phyloP scores from a whole-genome alignment of 2,329 filamentous ascomycete species.

The Albifimbria verrucaria region DNA sequence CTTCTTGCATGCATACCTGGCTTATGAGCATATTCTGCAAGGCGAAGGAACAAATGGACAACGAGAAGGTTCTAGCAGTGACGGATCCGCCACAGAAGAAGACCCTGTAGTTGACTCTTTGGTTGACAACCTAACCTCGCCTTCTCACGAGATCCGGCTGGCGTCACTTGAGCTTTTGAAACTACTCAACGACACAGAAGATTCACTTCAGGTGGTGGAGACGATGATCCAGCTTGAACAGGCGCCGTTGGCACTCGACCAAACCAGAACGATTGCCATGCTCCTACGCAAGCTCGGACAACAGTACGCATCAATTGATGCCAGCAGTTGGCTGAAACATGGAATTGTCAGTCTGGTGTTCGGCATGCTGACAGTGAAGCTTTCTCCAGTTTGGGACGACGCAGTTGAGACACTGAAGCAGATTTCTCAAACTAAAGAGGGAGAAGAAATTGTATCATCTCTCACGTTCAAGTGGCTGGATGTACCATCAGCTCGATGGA shows the following conservation, averaged over 20 bases:
- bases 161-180: constrained; percentile 70
- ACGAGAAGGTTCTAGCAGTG: constrained; percentile 34
- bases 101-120: constrained; percentile 63
- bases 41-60: constrained; percentile 13
- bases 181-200: constrained; percentile 40
- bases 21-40: constrained; percentile 45
- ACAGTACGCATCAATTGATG: constrained; percentile 56
- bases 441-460: constrained; percentile 69
- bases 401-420: constrained; percentile 71
- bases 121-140: constrained; percentile 69
- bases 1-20: constrained; percentile 62
- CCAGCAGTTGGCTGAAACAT: constrained; percentile 63
- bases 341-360: constrained; percentile 82
- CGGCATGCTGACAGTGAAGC: constrained; percentile 80
- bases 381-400: constrained; percentile 87
- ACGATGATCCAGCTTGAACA: constrained; percentile 77
- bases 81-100: constrained; percentile 37
- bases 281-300: constrained; percentile 74
- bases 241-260: constrained; percentile 72
- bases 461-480: constrained; percentile 78
- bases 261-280: constrained; percentile 75
- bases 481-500: constrained; percentile 52
- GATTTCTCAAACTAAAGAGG: constrained; percentile 65
- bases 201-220: constrained; percentile 24
- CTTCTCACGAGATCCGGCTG: constrained; percentile 71